Evolutionary conservation across 257 asterid genomes (phyloP).

Genomic region (Solanum medicagineum): DNA sequence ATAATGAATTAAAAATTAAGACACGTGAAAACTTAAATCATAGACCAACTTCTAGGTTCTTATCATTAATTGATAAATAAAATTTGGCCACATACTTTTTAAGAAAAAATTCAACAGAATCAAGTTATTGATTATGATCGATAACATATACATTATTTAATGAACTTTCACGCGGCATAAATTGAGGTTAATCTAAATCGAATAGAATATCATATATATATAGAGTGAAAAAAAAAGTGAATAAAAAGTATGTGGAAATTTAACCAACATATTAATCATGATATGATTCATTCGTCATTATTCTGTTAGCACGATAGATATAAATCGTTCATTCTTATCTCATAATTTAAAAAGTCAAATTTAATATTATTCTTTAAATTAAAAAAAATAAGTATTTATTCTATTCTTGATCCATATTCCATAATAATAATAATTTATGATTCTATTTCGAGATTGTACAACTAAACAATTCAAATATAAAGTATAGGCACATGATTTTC

Average conservation of each 20-base stretch:
- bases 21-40: background rate
- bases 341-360: background rate
- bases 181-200: background rate
- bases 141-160: background rate
- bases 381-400: background rate
- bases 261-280: background rate
- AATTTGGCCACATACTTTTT: background rate
- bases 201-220: background rate
- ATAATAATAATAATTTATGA: background rate
- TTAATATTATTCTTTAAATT: background rate
- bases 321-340: background rate
- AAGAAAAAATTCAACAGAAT: background rate
- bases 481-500: background rate
- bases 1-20: background rate
- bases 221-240: background rate
- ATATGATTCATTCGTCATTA: background rate
- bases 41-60: background rate
- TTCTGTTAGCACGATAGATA: background rate
- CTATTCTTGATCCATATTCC: background rate
- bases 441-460: background rate
- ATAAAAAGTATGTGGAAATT: background rate
- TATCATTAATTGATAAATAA: background rate
- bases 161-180: background rate
- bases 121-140: background rate
- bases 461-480: background rate